A percentile compares a stretch with the other conserved stretches of the same genome.
phyloP scores from a whole-genome alignment of 164 flowering plant species.

The Nymphaea thermarum region DNA sequence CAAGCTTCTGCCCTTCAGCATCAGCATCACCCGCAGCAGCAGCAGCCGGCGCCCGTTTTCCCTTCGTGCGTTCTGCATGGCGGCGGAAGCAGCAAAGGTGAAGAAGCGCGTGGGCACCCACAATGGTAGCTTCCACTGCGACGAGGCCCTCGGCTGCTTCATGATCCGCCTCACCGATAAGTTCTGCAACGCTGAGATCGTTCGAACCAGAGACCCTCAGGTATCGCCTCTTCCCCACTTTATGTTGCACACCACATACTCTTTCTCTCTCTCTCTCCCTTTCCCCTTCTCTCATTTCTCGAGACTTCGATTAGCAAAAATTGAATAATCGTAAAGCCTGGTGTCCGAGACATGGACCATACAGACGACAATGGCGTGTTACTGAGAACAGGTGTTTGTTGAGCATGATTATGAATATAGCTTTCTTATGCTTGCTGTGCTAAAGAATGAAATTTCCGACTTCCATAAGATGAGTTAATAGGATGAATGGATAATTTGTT shows the following conservation, averaged over 20 bases:
- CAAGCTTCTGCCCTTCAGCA: neutral
- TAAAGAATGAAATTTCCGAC: too few species aligned
- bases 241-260: too few species aligned
- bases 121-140: constrained; percentile 98
- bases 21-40: neutral
- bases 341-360: too few species aligned
- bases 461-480: too few species aligned
- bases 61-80: neutral
- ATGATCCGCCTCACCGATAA: constrained; percentile 81
- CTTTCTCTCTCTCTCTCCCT: neutral
- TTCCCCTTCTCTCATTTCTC: too few species aligned
- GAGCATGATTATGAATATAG: too few species aligned
- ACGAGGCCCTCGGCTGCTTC: constrained; percentile 98
- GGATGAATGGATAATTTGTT: too few species aligned
- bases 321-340: too few species aligned
- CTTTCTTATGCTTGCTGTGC: too few species aligned
- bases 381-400: too few species aligned
- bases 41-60: neutral
- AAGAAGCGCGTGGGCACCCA: constrained; percentile 81
- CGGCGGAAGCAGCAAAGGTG: neutral
- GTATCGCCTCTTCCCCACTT: constrained; percentile 9
- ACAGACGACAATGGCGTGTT: too few species aligned
- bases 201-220: constrained; percentile 75
- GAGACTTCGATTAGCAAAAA: too few species aligned
- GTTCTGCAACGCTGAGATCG: constrained; percentile 57